phyloP scores from a whole-genome alignment of 1,284 basidiomycete species.

The Rhodofomes roseus region DNA sequence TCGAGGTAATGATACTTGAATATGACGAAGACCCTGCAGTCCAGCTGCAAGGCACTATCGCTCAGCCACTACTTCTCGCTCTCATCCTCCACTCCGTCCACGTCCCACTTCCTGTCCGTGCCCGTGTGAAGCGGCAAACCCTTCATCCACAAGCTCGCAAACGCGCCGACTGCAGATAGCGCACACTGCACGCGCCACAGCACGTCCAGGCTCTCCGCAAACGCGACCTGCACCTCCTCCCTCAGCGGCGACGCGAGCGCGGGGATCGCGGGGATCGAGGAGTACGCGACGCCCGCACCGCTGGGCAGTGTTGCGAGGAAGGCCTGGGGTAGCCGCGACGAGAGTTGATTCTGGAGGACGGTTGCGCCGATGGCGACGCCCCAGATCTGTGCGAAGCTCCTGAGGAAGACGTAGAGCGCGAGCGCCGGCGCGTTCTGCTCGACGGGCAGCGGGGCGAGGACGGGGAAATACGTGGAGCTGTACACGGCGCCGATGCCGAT shows the following conservation, averaged over 20 bases:
- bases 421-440: constrained; percentile 30
- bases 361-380: constrained; percentile 27
- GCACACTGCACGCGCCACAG: constrained; percentile 24
- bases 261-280: constrained; percentile 25
- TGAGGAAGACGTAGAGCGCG: constrained; percentile 33
- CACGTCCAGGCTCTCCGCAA: constrained; percentile 25
- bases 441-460: constrained; percentile 33
- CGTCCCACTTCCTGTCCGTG: constrained; percentile 28
- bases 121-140: constrained; percentile 28
- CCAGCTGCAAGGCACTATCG: too few species aligned
- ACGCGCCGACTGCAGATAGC: constrained; percentile 18
- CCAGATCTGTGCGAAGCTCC: constrained; percentile 33
- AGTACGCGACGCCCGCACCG: constrained; percentile 26
- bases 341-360: constrained; percentile 29
- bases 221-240: constrained; percentile 25
- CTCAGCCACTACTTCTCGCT: too few species aligned
- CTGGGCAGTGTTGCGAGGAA: constrained; percentile 22
- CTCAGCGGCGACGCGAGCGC: constrained; percentile 16
- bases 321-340: constrained; percentile 17
- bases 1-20: background rate
- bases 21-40: too few species aligned
- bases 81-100: background rate
- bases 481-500: constrained; percentile 28
- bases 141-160: constrained; percentile 26
- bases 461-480: constrained; percentile 25